phyloP scores from a whole-genome alignment of 768 basidiomycete species.

The Termitomyces sp. region DNA sequence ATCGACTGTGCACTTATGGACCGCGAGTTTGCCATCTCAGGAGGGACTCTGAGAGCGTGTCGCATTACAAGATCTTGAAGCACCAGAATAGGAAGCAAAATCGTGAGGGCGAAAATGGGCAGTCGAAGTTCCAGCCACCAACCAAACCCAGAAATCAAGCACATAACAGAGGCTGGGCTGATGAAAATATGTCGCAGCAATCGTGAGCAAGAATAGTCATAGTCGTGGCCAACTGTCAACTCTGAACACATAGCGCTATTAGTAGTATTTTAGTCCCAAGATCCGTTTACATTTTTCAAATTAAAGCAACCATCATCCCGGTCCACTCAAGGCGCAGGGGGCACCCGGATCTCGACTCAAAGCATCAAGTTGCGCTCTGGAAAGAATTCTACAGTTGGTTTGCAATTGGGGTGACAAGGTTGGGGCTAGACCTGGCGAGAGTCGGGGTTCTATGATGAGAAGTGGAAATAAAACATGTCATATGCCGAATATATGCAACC shows the following conservation, averaged over 20 bases:
- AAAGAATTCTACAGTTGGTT: background rate
- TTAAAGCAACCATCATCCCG: background rate
- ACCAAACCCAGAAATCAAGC: background rate
- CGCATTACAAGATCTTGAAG: background rate
- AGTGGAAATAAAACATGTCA: background rate
- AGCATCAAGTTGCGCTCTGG: background rate
- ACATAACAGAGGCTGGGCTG: background rate
- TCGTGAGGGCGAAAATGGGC: background rate
- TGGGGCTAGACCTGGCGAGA: background rate
- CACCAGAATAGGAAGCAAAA: background rate
- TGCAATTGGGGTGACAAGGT: background rate
- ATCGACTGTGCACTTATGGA: background rate
- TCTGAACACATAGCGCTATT: background rate
- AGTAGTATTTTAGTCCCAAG: background rate
- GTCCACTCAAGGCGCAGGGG: too few relatives aligned
- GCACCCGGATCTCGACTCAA: too few relatives aligned
- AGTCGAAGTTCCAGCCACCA: background rate
- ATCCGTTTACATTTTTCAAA: too few relatives aligned
- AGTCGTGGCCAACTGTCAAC: background rate
- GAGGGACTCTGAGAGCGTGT: background rate
- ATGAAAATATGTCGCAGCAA: background rate
- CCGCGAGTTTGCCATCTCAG: background rate
- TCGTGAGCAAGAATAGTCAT: background rate
- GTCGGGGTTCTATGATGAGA: background rate
- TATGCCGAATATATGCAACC: background rate